Base-by-base conservation (phyloP, 192 early-diverging fungal species). In the Dissophora ornata region DNA sequence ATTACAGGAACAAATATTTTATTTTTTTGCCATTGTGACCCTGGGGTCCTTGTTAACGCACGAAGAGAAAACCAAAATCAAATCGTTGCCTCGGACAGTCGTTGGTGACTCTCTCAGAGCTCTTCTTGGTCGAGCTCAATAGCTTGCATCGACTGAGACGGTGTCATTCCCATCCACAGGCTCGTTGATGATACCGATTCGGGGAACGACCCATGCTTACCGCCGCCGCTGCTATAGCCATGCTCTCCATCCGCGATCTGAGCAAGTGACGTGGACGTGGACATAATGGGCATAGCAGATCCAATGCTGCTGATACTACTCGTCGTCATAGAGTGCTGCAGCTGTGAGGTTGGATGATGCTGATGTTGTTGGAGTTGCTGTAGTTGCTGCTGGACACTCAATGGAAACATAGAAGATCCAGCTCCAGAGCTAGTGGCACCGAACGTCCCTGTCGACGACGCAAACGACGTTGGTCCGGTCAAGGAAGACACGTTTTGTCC, bases 261-360 rank as follows among this genome's bases (percentile, higher is more conserved):
- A 18, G 25, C 66, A 10, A 68, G 13, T 0, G 66, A 68, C 0
- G 66, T 51, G 1, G 52, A 66, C 3, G 61, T 63, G 7, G 66
- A 59, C 28, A 68, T 38, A 18, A 46, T 41, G 1, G 49, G 50
- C 68, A 57, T 42, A 0, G 7, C 28, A 4, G 58, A 62, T 28
- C 59, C 68, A 22, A 62, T 61, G 21, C 59, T 71, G 22, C 68
- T 71, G 58, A 71, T 62, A 49, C 68, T 71, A 30, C 68, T 71
- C 13, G 59, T 71, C 4, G 68, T 71, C 11, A 71, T 54, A 26
- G 58, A 62, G 28, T 71, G 68, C 21, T 61, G 68, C 4, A 71
- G 42, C 24, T 53, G 52, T 30, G 68, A 71, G 15, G 68, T 71
- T 3, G 68, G 68, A 40, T 62, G 40, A 21, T 71, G 68, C 25